Evolutionary conservation across 192 early-diverging fungal genomes (phyloP).

Genomic region (Coemansia sp.): DNA sequence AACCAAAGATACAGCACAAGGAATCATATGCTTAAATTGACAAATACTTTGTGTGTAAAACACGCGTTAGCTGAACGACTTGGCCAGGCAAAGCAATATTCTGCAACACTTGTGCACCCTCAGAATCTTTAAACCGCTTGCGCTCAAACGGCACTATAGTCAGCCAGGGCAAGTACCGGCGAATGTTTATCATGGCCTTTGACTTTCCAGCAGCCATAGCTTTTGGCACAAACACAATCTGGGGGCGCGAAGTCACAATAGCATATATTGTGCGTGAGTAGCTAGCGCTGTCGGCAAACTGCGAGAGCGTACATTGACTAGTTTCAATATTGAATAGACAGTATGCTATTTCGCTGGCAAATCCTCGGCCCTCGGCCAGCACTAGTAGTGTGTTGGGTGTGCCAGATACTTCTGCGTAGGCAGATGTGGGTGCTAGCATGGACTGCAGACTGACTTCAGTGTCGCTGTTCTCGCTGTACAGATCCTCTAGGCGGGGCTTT

Average conservation of each 20-base stretch:
- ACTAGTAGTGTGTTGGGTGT: slow-evolving; percentile 33
- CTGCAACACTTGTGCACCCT: slow-evolving; percentile 21
- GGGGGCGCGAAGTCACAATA: slow-evolving; percentile 28
- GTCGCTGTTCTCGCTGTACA: neutral
- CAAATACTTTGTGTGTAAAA: slow-evolving; percentile 31
- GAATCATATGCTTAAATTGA: neutral
- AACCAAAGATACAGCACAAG: neutral
- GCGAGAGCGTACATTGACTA: slow-evolving; percentile 35
- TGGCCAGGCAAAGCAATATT: slow-evolving; percentile 23
- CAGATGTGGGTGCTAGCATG: slow-evolving; percentile 26
- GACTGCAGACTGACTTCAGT: slow-evolving; percentile 6
- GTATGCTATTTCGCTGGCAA: slow-evolving; percentile 47
- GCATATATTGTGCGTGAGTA: slow-evolving; percentile 51
- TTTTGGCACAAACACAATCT: slow-evolving; percentile 33
- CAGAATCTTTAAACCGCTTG: slow-evolving; percentile 27
- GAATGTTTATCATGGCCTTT: slow-evolving; percentile 44
- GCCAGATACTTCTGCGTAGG: slow-evolving; percentile 22
- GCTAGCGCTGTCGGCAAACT: slow-evolving; percentile 46
- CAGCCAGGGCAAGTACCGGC: slow-evolving; percentile 50
- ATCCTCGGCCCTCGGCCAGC: slow-evolving; percentile 41
- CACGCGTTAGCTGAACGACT: slow-evolving; percentile 15
- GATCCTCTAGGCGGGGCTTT: slow-evolving; percentile 11
- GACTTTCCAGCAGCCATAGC: slow-evolving; percentile 46
- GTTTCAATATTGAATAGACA: slow-evolving; percentile 34
- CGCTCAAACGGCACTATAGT: slow-evolving; percentile 25